Base-by-base conservation (phyloP, 2,329 filamentous ascomycete genomes). In the Fusarium sp. region DNA sequence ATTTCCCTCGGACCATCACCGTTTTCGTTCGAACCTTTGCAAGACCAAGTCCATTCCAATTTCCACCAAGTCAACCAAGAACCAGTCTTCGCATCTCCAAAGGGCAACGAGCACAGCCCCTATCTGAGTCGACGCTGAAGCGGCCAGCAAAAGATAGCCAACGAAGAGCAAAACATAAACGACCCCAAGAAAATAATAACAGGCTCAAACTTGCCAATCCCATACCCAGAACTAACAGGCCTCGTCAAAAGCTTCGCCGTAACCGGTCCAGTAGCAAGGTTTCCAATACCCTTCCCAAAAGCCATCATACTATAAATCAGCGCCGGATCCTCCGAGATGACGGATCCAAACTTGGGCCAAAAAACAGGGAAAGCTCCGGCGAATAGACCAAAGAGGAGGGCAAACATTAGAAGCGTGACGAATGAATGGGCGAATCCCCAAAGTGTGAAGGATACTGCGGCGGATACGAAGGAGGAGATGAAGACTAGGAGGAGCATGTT, bases 311-410 rank as follows among this genome's bases (percentile, higher is more conserved):
- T 77, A 34, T 72, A 78, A 0, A 79, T 74, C 1, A 72, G 73
- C 14, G 73, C 71, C 0, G 79, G 79, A 56, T 80, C 79, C 11
- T 80, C 77, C 0, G 78, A 77, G 2, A 80, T 67, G 14, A 76
- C 66, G 0, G 75, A 66, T 9, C 79, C 78, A 57, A 80, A 80
- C 47, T 78, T 79, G 3, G 76, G 66, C 77, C 76, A 79, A 16
- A 76, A 66, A 11, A 79, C 69, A 3, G 71, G 70, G 64, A 76
- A 81, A 0, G 70, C 77, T 5, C 88, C 86, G 0, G 89, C 88
- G 62, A 91, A 91, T 79, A 89, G 87, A 1, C 89, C 90, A 73
- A 88, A 91, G 1, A 85, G 79, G 4, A 90, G 77, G 6, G 87
- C 84, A 74, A 91, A 91, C 1, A 86, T 73, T 0, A 86, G 81